These are phyloP conservation scores for Durusdinium trenchii DNA, from an alignment of 73 alveolate genomes.

Conservation along the genomic window DNA sequence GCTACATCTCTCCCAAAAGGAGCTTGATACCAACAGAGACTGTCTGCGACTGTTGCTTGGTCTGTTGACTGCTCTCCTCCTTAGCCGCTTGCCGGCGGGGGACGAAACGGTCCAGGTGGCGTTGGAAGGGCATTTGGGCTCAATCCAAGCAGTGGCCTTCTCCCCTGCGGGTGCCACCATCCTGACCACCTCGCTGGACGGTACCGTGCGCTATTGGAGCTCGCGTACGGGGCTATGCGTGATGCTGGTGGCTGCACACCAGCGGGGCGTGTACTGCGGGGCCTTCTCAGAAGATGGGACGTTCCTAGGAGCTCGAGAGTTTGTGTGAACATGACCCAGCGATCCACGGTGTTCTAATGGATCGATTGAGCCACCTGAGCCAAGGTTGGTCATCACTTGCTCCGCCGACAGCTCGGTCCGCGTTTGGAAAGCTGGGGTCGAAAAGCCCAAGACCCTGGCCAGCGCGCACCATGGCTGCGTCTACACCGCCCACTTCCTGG, in stretches of 20 bases:
- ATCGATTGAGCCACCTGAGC: no score
- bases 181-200: constrained; percentile 59
- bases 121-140: constrained; percentile 69
- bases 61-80: no score
- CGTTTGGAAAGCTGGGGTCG: constrained; percentile 81
- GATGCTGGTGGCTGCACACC: constrained; percentile 63
- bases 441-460: constrained; percentile 39
- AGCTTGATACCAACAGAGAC: no score
- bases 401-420: constrained; percentile 75
- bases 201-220: constrained; percentile 86
- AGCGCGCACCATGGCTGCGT: constrained; percentile 76
- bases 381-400: constrained; percentile 65
- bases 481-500: constrained; percentile 39
- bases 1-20: no score
- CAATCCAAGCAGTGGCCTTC: constrained; percentile 83
- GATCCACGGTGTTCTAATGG: no score
- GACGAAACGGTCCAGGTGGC: background rate
- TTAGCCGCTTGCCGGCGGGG: no score
- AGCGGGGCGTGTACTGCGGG: constrained; percentile 74
- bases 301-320: no score
- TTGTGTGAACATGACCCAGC: no score
- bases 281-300: constrained; percentile 76
- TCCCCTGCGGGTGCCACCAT: constrained; percentile 88
- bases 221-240: constrained; percentile 74
- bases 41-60: no score